Conservation (phyloP, 2,329 filamentous ascomycete genomes). For the Diplodia corticola region DNA sequence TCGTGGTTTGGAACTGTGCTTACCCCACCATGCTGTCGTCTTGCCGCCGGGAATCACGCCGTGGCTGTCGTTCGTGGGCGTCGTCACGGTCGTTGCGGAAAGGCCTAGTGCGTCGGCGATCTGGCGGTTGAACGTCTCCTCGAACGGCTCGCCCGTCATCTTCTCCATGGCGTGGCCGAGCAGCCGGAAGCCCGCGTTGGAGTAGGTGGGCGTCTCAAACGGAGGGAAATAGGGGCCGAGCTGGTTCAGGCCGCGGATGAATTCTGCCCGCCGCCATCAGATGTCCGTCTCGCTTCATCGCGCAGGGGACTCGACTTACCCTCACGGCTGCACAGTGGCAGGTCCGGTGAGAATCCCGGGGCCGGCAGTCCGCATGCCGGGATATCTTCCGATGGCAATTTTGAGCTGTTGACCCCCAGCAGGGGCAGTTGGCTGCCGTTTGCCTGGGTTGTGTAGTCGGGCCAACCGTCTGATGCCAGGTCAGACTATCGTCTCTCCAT, state of each 20-base stretch:
- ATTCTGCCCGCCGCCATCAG: conserved; percentile 30
- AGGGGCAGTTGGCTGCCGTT: neutral
- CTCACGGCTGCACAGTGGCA: neutral
- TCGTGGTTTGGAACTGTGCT: neutral
- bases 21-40: conserved; percentile 25
- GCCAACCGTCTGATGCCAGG: neutral
- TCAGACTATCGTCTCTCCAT: neutral
- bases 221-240: conserved; percentile 37
- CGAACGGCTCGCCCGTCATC: conserved; percentile 42
- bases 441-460: neutral
- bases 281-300: neutral
- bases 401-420: conserved; percentile 26
- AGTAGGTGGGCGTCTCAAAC: conserved; percentile 38
- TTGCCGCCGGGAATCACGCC: conserved; percentile 40
- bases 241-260: conserved; percentile 37
- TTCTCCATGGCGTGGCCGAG: conserved; percentile 43
- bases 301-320: neutral
- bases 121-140: conserved; percentile 37
- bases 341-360: neutral
- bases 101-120: conserved; percentile 45
- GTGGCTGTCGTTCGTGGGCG: conserved; percentile 29
- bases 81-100: conserved; percentile 38
- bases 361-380: conserved; percentile 3
- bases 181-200: conserved; percentile 40
- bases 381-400: neutral